Base-by-base conservation (phyloP, 768 basidiomycete genomes). In the Saitozyma sp. region DNA sequence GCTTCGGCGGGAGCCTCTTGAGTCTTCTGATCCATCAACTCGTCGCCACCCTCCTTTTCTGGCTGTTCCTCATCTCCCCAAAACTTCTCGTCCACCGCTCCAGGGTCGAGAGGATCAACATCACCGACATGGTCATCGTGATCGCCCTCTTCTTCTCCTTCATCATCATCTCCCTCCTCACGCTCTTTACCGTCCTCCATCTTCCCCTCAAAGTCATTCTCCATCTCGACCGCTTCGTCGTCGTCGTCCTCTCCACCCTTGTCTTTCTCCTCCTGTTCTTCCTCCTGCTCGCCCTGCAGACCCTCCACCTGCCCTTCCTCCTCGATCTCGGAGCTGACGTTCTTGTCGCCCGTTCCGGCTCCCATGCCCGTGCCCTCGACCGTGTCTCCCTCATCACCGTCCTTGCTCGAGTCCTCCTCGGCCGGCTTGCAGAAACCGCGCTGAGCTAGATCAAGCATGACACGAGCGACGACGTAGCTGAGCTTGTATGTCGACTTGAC, bases 271-370 rank as follows among this genome's bases (percentile, higher is more conserved):
- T 76, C 58, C 19, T 88, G 84, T 58, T 87, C 86, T 29, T 80
- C 74, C 37, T 76, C 70, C 17, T 79, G 66, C 50, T 82, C 82
- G 13, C 86, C 89, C 75, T 87, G 85, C 20, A 98, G 82, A 0
- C 96, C 96, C 71, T 99, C 96, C 8, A 98, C 90, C 71, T 99
- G 95, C 71, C 90, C 89, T 80, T 98, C 93, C 60, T 97, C 93
- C 73, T 94, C 88, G 57, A 98, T 93, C 74, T 97, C 90, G 71
- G 92, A 89, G 82, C 90, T 92, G 60, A 93, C 89, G 71, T 97
- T 89, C 76, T 95, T 86, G 39, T 83, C 82, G 0, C 96, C 96
- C 2, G 84, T 82, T 1, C 96, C 96, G 68, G 90, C 87, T 2
- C 96, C 96, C 56, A 99, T 81, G 4, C 96, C 96, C 3, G 89